phyloP scores from a whole-genome alignment of 257 asterid species.

The Gynochthodes officinalis region DNA sequence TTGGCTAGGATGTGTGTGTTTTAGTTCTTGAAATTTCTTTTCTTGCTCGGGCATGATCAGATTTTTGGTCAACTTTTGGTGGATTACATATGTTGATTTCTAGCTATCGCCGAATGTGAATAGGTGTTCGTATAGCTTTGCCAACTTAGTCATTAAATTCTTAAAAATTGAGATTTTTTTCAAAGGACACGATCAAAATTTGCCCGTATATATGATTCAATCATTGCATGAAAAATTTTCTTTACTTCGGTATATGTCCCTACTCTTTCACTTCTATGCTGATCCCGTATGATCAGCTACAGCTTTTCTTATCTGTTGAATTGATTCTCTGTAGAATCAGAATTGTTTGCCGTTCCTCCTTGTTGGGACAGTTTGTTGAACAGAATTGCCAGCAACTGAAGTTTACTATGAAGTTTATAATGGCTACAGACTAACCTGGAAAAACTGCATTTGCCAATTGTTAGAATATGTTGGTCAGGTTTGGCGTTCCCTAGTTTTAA shows the following conservation, averaged over 20 bases:
- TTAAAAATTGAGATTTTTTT: background rate
- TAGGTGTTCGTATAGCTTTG: conserved; percentile 16
- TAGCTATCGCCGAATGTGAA: conserved; percentile 28
- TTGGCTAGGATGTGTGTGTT: conserved; percentile 36
- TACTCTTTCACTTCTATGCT: background rate
- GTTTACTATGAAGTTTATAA: background rate
- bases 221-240: conserved; percentile 10
- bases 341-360: background rate
- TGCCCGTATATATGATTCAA: background rate
- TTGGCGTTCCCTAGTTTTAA: background rate
- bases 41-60: conserved; percentile 25
- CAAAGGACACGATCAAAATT: background rate
- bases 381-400: background rate
- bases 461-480: background rate
- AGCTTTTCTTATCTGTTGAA: background rate
- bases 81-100: conserved; percentile 14
- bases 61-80: conserved; percentile 20
- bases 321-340: background rate
- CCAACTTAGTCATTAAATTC: conserved; percentile 15
- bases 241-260: background rate
- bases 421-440: background rate
- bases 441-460: background rate
- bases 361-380: background rate
- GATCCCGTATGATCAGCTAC: background rate
- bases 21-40: conserved; percentile 27